These are phyloP conservation scores for Kuraishia cidri DNA, from an alignment of 805 yeast species.

Conservation along the genomic window DNA sequence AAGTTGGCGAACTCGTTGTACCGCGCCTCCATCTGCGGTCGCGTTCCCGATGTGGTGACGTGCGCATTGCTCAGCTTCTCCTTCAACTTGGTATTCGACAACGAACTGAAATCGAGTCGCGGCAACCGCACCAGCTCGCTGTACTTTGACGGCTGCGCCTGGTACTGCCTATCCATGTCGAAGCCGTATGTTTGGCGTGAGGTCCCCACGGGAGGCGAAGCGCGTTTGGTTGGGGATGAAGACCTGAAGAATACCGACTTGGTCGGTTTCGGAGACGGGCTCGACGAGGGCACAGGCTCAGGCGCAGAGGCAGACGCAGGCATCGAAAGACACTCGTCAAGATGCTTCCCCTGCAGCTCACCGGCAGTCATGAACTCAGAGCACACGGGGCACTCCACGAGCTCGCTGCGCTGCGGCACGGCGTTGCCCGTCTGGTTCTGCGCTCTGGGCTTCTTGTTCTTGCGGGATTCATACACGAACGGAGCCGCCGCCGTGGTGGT, in stretches of 20 bases:
- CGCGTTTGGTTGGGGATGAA: too few relatives aligned
- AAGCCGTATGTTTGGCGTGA: too few relatives aligned
- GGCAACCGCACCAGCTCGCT: slow-evolving; percentile 31
- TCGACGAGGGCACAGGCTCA: too few relatives aligned
- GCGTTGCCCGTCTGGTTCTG: background rate
- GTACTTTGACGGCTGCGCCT: slow-evolving; percentile 13
- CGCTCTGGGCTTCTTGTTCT: slow-evolving; percentile 5
- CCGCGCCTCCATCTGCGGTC: slow-evolving; percentile 56
- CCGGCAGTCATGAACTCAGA: slow-evolving; percentile 40
- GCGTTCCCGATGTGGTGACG: slow-evolving; percentile 54
- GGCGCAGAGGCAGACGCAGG: too few relatives aligned
- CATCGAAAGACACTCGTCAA: slow-evolving; percentile 63
- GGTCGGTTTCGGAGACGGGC: too few relatives aligned
- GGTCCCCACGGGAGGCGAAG: too few relatives aligned
- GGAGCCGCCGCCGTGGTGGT: too few relatives aligned
- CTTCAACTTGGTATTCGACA: slow-evolving; percentile 51
- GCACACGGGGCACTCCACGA: slow-evolving; percentile 67
- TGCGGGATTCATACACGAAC: slow-evolving; percentile 4
- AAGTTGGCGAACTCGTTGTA: slow-evolving; percentile 70
- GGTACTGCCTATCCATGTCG: slow-evolving; percentile 18
- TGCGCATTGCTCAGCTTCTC: slow-evolving; percentile 45
- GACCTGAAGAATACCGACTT: too few relatives aligned
- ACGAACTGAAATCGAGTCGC: slow-evolving; percentile 53
- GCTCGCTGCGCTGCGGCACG: slow-evolving; percentile 7
- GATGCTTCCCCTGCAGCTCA: slow-evolving; percentile 48